A percentile compares a stretch with the other conserved stretches of the same genome.
Evolutionary conservation across 2,329 filamentous ascomycete genomes (phyloP).

Genomic region (Apiospora arundinis): DNA sequence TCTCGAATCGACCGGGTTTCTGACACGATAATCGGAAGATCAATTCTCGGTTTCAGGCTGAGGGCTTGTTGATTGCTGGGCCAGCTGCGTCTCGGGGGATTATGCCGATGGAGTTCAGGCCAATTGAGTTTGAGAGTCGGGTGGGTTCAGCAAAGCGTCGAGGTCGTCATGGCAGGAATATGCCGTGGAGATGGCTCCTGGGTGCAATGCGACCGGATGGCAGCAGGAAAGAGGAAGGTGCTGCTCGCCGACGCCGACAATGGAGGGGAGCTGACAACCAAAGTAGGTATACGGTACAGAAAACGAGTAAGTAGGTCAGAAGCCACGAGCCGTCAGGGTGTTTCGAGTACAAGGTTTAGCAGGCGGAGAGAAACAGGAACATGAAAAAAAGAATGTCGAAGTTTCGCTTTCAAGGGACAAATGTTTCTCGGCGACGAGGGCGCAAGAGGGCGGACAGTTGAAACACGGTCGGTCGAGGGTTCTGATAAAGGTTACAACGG

Average conservation of each 20-base stretch:
- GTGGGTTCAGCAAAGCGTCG: slow-evolving; percentile 21
- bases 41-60: slow-evolving; percentile 25
- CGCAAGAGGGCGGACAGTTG: slow-evolving; percentile 18
- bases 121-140: slow-evolving; percentile 22
- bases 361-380: slow-evolving; percentile 15
- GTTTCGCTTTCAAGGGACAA: slow-evolving; percentile 19
- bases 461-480: slow-evolving; percentile 22
- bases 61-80: slow-evolving; percentile 15
- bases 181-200: slow-evolving; percentile 5
- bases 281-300: not conserved
- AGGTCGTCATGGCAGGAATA: slow-evolving; percentile 25
- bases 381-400: slow-evolving; percentile 15
- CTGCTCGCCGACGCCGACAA: not conserved
- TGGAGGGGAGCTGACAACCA: not conserved
- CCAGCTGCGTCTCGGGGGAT: slow-evolving; percentile 21
- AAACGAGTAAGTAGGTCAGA: slow-evolving; percentile 6
- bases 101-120: slow-evolving; percentile 23
- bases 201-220: slow-evolving; percentile 17
- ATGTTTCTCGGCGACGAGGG: slow-evolving; percentile 17
- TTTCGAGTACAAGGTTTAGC: slow-evolving; percentile 12
- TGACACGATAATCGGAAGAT: slow-evolving; percentile 22
- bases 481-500: slow-evolving; percentile 22
- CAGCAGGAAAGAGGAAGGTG: slow-evolving; percentile 10
- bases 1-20: slow-evolving; percentile 17
- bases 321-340: slow-evolving; percentile 7